phyloP scores from a whole-genome alignment of 352 stramenopile species.

The Peronospora tabacina region DNA sequence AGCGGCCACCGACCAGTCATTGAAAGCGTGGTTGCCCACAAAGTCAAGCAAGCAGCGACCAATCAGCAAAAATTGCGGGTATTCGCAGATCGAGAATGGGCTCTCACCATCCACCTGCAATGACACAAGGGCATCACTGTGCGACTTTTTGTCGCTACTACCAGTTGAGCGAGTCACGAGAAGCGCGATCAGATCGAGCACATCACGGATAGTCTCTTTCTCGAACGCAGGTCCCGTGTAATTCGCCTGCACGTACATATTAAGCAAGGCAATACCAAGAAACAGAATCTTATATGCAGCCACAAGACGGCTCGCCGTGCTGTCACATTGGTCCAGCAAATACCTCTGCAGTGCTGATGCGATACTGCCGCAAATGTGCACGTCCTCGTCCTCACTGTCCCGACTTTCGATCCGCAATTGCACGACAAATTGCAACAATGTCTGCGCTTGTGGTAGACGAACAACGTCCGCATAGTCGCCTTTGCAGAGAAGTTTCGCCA shows the following conservation, averaged over 20 bases:
- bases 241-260: constrained; percentile 77
- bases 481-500: constrained; percentile 52
- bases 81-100: constrained; percentile 74
- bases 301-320: constrained; percentile 27
- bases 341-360: constrained; percentile 35
- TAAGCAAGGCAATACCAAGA: constrained; percentile 51
- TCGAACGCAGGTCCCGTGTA: constrained; percentile 77
- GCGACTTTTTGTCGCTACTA: constrained; percentile 36
- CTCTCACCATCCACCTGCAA: constrained; percentile 75
- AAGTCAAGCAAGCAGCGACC: constrained; percentile 60
- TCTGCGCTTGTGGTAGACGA: constrained; percentile 30
- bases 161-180: constrained; percentile 29
- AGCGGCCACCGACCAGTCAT: constrained; percentile 58
- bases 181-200: constrained; percentile 30
- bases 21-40: constrained; percentile 44
- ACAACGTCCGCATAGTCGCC: constrained; percentile 57
- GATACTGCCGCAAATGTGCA: constrained; percentile 45
- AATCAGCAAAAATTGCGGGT: constrained; percentile 58
- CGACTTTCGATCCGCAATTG: constrained; percentile 14
- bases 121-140: constrained; percentile 48
- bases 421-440: constrained; percentile 21
- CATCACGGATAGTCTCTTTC: constrained; percentile 36
- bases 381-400: constrained; percentile 18
- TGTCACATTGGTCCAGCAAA: constrained; percentile 28
- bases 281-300: constrained; percentile 55